Percentiles rank a stretch among this genome's conserved stretches.
phyloP scores from a whole-genome alignment of 2,329 filamentous ascomycete species.

The Aspergillus sp. region DNA sequence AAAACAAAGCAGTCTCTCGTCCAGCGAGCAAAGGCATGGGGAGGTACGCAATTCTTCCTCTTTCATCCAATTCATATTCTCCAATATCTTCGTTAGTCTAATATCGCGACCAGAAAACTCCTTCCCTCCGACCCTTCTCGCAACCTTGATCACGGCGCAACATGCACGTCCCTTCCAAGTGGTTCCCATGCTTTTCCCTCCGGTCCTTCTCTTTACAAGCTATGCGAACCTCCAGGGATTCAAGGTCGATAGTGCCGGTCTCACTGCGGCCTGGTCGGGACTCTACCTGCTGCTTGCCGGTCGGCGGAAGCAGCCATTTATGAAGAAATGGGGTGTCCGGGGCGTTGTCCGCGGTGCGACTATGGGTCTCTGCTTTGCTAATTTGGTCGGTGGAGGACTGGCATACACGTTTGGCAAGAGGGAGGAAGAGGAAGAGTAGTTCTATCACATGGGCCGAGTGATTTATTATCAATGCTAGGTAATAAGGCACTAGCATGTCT shows the following conservation, averaged over 20 bases:
- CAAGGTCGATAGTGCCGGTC: constrained; percentile 59
- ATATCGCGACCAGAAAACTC: constrained; percentile 49
- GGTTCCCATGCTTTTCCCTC: constrained; percentile 64
- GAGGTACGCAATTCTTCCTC: constrained; percentile 27
- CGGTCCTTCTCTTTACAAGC: constrained; percentile 60
- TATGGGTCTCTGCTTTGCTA: constrained; percentile 43
- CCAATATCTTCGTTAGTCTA: no score
- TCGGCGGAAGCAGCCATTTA: constrained; percentile 47
- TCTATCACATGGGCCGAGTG: not conserved
- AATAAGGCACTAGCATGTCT: not conserved
- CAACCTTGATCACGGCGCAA: constrained; percentile 62
- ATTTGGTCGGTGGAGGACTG: constrained; percentile 42
- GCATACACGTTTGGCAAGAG: constrained; percentile 42
- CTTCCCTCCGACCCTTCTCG: constrained; percentile 60
- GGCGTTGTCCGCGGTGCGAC: constrained; percentile 42
- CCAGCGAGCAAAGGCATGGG: constrained; percentile 37
- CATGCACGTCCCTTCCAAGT: constrained; percentile 62
- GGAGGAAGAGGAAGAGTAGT: constrained; percentile 30
- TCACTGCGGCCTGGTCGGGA: constrained; percentile 61
- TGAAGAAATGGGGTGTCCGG: constrained; percentile 42
- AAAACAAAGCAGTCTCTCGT: constrained; percentile 34
- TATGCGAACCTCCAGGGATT: constrained; percentile 62
- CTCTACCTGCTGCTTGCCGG: constrained; percentile 60
- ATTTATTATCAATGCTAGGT: no score
- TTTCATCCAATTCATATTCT: no score